Base-by-base conservation (phyloP, 164 flowering plant species). In the Berberis thunbergii region DNA sequence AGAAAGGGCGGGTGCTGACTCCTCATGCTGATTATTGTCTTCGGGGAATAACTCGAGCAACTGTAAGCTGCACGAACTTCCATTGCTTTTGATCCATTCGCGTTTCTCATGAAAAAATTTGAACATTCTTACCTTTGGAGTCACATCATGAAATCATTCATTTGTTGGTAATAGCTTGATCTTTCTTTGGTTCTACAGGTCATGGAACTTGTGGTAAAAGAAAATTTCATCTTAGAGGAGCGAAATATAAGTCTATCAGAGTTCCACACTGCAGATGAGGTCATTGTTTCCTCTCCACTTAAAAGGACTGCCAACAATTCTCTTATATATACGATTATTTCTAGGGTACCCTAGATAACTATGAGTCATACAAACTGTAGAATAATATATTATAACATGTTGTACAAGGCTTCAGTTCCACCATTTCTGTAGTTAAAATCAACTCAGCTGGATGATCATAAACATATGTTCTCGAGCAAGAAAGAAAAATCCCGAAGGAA, bases 231-330 rank as follows among this genome's bases (percentile, higher is more conserved):
- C 65, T 77, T 95, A 62, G 80, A 74, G 61, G 99, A 89, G 85
- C 80, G 96, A 41, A 73, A 89, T 49, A 84, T 95, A 68, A 95
- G 99, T 80, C 66, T 95, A 40, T 95, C 99, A 38, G 99, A 95
- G 71, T 86, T 95, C 75, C 97, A 91, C 69, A 87, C 92, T 12
- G 97, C 99, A 46, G 97, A 95, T 80, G 97, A 95, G 99, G 98
- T 91, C 46, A 43, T 38, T 59, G 49, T 50, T 74, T n/a, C 49
- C 49, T 41, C n/a, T 60, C 45, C 38, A 6, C 54, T 52, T 7
- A 4, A 7, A 52, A 52, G 11, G n/a, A 52, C 8, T 52, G n/a
- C 10, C 26, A 26, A 26, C 26, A 26, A 26, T 26, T 26, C 26
- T 26, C 26, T 26, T 26, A 26, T 26, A 26, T 26, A 26, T 26